These are phyloP conservation scores for Penicillium daleae DNA, from an alignment of 495 filamentous ascomycete species.

Conservation along the genomic window DNA sequence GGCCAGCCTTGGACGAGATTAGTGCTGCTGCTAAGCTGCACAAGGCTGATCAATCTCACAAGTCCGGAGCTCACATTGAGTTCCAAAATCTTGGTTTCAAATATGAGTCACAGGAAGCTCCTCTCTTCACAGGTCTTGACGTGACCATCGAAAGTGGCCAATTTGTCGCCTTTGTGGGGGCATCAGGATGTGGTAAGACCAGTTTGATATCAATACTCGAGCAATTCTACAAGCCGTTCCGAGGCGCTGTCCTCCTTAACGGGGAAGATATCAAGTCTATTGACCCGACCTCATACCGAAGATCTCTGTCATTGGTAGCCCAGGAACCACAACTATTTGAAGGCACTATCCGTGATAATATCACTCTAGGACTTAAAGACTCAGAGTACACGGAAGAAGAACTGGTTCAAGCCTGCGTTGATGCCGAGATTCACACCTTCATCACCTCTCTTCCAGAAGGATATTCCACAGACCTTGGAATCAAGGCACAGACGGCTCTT, in stretches of 20 bases:
- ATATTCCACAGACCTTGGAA: neutral
- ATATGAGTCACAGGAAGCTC: neutral
- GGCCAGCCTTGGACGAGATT: neutral
- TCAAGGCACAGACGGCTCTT: neutral
- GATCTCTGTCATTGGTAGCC: neutral
- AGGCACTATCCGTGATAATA: neutral
- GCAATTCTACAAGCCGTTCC: neutral
- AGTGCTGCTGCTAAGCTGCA: neutral
- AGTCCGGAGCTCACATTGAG: neutral
- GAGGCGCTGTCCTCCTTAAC: neutral
- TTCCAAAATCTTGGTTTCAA: neutral
- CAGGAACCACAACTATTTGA: neutral
- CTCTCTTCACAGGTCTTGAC: neutral
- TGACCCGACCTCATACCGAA: neutral
- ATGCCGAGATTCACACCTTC: neutral
- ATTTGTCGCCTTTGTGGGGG: neutral
- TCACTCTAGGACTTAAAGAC: neutral
- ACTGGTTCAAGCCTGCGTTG: neutral
- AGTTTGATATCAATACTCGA: neutral
- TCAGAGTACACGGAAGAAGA: slow-evolving; percentile 1
- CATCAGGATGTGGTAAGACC: neutral
- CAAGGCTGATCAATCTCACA: neutral
- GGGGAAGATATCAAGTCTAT: neutral
- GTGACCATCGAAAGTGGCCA: neutral
- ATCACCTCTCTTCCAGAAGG: neutral